phyloP scores from a whole-genome alignment of 345 rosid species.

The Barbarea vulgaris region DNA sequence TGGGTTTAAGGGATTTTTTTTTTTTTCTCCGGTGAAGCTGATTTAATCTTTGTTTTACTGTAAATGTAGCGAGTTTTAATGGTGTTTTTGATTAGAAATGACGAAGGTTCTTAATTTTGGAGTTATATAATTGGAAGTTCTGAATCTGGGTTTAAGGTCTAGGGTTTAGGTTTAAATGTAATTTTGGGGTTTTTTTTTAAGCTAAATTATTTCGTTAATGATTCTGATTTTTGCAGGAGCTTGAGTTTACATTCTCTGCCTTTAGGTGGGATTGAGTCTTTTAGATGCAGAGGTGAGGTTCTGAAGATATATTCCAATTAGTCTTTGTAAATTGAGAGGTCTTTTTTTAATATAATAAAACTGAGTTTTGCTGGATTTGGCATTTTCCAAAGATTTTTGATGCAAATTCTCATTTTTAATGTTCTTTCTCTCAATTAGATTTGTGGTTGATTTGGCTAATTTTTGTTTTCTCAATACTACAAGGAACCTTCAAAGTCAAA shows the following conservation, averaged over 20 bases:
- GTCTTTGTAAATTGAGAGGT: not conserved
- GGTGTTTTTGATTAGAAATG: not conserved
- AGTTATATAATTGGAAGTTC: not conserved
- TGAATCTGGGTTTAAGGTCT: conserved; percentile 26
- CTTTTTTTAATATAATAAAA: not conserved
- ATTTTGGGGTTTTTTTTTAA: not conserved
- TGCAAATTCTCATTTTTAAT: not conserved
- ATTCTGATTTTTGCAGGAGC: conserved; percentile 24
- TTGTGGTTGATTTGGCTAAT: not conserved
- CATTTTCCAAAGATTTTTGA: not conserved
- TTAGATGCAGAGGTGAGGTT: conserved; percentile 27
- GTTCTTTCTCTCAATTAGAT: not conserved
- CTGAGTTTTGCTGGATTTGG: not conserved
- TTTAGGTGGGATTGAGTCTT: conserved; percentile 30
- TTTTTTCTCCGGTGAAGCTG: not conserved
- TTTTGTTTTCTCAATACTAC: conserved; percentile 27
- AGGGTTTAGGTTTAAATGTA: not conserved
- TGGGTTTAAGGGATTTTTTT: not conserved
- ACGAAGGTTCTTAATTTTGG: not conserved
- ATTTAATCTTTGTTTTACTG: not conserved
- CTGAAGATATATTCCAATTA: not conserved
- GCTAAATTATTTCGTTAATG: not conserved
- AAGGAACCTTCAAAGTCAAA: conserved; percentile 50
- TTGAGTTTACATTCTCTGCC: conserved; percentile 24
- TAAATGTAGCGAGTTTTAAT: not conserved